Evolutionary conservation across 2,329 filamentous ascomycete genomes (phyloP), one percentile per base, ranked within the genome.

Genomic region (Hypomyces perniciosus): DNA sequence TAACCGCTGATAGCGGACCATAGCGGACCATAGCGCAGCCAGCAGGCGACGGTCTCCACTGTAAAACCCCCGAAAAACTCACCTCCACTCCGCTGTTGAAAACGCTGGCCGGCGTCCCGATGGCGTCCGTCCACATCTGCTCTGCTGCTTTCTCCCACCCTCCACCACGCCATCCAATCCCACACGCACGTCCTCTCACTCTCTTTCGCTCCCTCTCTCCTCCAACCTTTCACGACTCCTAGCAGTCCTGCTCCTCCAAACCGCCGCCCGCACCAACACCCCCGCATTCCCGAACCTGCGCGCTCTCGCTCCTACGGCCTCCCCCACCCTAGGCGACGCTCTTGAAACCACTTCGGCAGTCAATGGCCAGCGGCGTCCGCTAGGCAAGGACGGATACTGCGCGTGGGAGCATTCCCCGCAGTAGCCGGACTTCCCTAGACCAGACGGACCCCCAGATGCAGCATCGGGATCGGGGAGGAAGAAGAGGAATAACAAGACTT

Each of bases 391-490:
- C 73, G 73, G 75, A 76, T 75, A 74, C 76, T 77, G 74, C 77
- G 76, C 73, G 75, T 75, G 77, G 76, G 75, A 77, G 68, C 68
- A 62, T 74, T 76, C 74, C 77, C 77, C 77, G 77, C 77, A 78
- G 74, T 74, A 74, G 73, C 74, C 67, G 73, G 59, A 67, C 59
- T 61, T 59, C 45, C 59, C 61, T 58, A 57, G 49, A 54, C 52
- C 55, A 53, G 48, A 57, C 50, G 54, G 50, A 52, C 44, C 50
- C 2, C 35, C 48, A 56, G 44, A 54, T 29, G 39, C 44, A 35
- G 38, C 9, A 27, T 20, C 6, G 44, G 34, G 48, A 8, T 44
- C 12, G 33, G 40, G 8, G 29, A 12, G 20, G 39, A 51, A 35
- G n/a, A 38, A 45, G 29, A 45, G 30, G 29, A 13, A 40, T 8